Evolutionary conservation across 208 protist genomes (phyloP), one percentile per base, ranked within the genome.

Genomic region (Leishmania mexicana): DNA sequence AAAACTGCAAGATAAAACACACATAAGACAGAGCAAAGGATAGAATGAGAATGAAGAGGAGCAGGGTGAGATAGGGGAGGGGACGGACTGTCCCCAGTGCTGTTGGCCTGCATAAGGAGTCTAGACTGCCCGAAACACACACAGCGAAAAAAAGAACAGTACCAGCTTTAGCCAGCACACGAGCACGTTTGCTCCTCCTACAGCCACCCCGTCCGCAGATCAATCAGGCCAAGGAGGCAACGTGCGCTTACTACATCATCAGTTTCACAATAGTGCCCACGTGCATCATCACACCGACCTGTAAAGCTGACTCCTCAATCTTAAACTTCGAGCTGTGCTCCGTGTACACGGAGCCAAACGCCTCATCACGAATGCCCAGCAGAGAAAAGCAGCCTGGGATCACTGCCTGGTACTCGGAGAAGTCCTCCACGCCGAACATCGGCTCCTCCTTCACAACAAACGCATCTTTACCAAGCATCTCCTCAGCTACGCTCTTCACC

Each of bases 341-440:
- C 11, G 53, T 89, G 54, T 74, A 67, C 40, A 71, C 57, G 28
- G 76, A 84, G 17, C 24, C 76, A 6, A 85, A 80, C 13, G 28
- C 76, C n/a, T 74, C 67, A 45, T 80, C 79, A 21, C 83, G 67
- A 7, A 87, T 88, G n/a, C 91, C 91, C 38, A 94, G 68, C 79
- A 79, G 86, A 54, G 82, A 91, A 17, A 94, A 72, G 19, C 92
- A 93, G 19, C 92, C 92, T 1, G 92, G 90, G 19, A 93, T 76
- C 35, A 90, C 77, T n/a, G 92, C 88, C 38, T 75, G 81, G 79
- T 95, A 95, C 85, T 95, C 92, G 0, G 87, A 89, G 83, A 95
- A 95, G 84, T 95, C 92, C 40, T 89, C 87, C 19, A 95, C 92
- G 38, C 90, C 92, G 42, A 92, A 88, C 73, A 86, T 73, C 6